Conservation (phyloP, 495 filamentous ascomycete genomes). For the Podospora appendiculata region DNA sequence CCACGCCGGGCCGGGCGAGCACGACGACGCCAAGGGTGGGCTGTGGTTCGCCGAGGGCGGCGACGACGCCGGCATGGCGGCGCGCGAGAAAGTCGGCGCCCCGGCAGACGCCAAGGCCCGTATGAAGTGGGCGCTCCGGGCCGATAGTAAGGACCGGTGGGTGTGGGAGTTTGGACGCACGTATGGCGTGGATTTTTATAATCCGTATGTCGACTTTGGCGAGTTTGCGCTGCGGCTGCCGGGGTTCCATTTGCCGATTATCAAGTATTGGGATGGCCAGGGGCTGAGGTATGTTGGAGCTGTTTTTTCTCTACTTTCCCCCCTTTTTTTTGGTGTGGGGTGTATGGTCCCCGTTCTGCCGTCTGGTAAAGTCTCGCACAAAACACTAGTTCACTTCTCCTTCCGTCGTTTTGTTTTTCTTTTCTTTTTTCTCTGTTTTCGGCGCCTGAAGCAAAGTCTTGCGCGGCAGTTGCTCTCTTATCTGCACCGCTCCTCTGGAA, state of each 20-base stretch:
- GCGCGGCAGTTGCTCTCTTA: not conserved
- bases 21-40: slow-evolving; percentile 34
- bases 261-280: slow-evolving; percentile 78
- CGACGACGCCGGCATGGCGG: slow-evolving; percentile 47
- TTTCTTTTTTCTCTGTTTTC: too few species aligned
- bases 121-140: slow-evolving; percentile 56
- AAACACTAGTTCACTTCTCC: too few species aligned
- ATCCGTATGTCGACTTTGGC: slow-evolving; percentile 80
- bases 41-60: slow-evolving; percentile 62
- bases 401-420: too few species aligned
- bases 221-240: slow-evolving; percentile 76
- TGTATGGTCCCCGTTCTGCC: not conserved
- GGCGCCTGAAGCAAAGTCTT: too few species aligned
- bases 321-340: slow-evolving; percentile 2
- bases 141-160: slow-evolving; percentile 41
- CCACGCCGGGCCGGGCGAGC: slow-evolving; percentile 48
- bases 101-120: slow-evolving; percentile 48
- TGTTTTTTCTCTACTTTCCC: slow-evolving; percentile 8
- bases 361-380: not conserved
- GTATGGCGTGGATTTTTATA: slow-evolving; percentile 81
- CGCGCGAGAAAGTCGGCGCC: slow-evolving; percentile 38
- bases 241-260: slow-evolving; percentile 65
- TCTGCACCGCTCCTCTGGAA: not conserved
- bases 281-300: slow-evolving; percentile 35
- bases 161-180: slow-evolving; percentile 41